A percentile compares a stretch with the other conserved stretches of the same genome.
Conservation (phyloP, 108 stramenopile species). For the Epithemia pelagica region DNA sequence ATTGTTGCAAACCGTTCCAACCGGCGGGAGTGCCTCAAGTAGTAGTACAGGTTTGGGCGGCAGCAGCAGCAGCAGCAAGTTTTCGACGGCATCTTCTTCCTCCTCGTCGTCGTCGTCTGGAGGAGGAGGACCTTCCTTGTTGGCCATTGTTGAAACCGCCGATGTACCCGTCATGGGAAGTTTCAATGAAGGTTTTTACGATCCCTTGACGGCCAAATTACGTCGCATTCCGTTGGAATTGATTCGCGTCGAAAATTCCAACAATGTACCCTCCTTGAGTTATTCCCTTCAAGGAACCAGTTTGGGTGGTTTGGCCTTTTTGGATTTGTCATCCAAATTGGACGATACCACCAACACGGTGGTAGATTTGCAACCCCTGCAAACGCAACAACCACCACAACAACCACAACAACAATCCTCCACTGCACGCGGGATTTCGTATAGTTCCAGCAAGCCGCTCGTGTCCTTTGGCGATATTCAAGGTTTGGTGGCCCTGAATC, state of each 20-base stretch:
- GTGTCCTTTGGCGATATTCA: slow-evolving; percentile 63
- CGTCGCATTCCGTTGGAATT: slow-evolving; percentile 77
- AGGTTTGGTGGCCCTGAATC: slow-evolving; percentile 73
- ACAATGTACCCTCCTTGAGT: slow-evolving; percentile 1
- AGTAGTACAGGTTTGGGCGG: too few relatives aligned
- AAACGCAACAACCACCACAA: too few relatives aligned
- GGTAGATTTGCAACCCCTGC: not conserved
- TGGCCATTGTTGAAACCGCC: slow-evolving; percentile 13
- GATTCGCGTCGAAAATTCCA: slow-evolving; percentile 48
- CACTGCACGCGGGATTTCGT: not conserved
- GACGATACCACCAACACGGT: slow-evolving; percentile 11
- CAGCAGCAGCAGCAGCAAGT: slow-evolving; percentile 25
- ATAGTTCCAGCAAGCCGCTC: slow-evolving; percentile 44
- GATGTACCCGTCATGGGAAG: slow-evolving; percentile 63
- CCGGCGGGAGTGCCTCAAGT: not conserved
- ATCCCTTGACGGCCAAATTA: slow-evolving; percentile 75
- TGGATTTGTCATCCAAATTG: slow-evolving; percentile 38
- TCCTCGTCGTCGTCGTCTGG: too few relatives aligned
- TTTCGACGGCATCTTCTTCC: slow-evolving; percentile 14
- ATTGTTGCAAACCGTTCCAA: slow-evolving; percentile 26
- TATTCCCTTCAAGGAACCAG: slow-evolving; percentile 1
- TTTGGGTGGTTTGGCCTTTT: slow-evolving; percentile 23
- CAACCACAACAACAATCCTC: too few relatives aligned
- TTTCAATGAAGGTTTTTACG: slow-evolving; percentile 82
- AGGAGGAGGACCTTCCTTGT: not conserved